A percentile compares a stretch with the other conserved stretches of the same genome.
phyloP scores from a whole-genome alignment of 441 rosid genomes.

The Erodium moschatum region DNA sequence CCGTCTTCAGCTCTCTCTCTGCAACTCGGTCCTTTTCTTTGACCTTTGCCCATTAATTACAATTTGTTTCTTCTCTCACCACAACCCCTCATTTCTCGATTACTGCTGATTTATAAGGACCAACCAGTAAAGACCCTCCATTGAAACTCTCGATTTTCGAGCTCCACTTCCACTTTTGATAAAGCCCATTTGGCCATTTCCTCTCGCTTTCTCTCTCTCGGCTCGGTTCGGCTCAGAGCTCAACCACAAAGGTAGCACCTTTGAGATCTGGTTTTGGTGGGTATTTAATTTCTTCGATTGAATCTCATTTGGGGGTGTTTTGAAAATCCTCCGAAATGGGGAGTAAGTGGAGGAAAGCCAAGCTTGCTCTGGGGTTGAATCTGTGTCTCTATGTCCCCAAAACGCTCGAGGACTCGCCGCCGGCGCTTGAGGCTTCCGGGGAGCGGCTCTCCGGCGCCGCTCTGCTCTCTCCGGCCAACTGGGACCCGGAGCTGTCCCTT shows the following conservation, averaged over 20 bases:
- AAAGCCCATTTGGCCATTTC: background rate
- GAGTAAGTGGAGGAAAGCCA: conserved; percentile 85
- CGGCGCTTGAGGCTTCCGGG: conserved; percentile 27
- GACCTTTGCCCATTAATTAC: conserved; percentile 19
- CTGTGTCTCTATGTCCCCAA: conserved; percentile 77
- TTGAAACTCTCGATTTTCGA: background rate
- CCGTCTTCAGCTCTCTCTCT: background rate
- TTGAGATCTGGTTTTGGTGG: background rate
- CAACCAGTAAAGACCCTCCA: background rate
- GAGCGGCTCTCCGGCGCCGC: conserved; percentile 65
- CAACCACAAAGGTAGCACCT: background rate
- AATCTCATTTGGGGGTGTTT: background rate
- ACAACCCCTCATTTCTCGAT: too few relatives aligned
- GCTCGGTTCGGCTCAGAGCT: too few relatives aligned
- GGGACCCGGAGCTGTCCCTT: too few relatives aligned
- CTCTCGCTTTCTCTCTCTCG: background rate
- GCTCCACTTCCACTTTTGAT: background rate
- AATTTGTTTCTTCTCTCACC: too few relatives aligned
- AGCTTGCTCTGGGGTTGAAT: conserved; percentile 70
- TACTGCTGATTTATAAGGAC: too few relatives aligned
- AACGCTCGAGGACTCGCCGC: conserved; percentile 61
- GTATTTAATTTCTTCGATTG: background rate
- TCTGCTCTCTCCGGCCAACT: conserved; percentile 37
- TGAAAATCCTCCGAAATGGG: conserved; percentile 32
- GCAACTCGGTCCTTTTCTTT: conserved; percentile 23